Base-by-base conservation (phyloP, 2,329 filamentous ascomycete species). In the Lachnum nothofagi region DNA sequence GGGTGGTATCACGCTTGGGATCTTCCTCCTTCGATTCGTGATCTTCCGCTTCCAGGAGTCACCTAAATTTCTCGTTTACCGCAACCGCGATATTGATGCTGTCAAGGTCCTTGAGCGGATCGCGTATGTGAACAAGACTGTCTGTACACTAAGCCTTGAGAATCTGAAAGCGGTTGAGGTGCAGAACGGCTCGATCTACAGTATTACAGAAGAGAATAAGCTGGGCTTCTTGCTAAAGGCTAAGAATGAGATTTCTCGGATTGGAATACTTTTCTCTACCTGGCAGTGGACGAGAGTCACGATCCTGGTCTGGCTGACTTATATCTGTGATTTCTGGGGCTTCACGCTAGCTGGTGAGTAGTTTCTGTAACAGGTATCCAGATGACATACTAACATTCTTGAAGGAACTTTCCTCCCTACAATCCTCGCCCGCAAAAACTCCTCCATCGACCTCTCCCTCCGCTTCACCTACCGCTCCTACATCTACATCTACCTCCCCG, bases 1-100 rank as follows among this genome's bases (percentile, higher is more conserved):
- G 65, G 79, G 78, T 5, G 73, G 70, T 0, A 67, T 80, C 9
- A 72, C 78, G 0, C 67, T 82, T 47, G 53, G 75, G 37, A 76
- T 80, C 67, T 82, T 79, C 50, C 52, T 75, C 25, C 55, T 74
- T 12, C 77, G 79, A n/a, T 79, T 78, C 53, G 61, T 74, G 6
- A 68, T 74, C 52, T 82, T 82, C 61, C 75, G 69, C 8, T 74
- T 82, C 39, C 77, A 72, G 53, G 78, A 82, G 56, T 76, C 73
- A 0, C 78, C 78, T 1, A 81, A 81, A 52, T 81, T 70, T 50
- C 67, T 80, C 10, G 76, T 81, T 70, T 73, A 75, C 17, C 74
- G 75, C 54, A 77, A 76, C 0, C 66, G 65, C 14, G 74, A 81
- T 49, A 69, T 69, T 8, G 70, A 79, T 42, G 78, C 78, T 0